Evolutionary conservation across 2,329 filamentous ascomycete species (phyloP), one percentile per base, ranked within the genome.

Genomic region (Fusarium acutatum): DNA sequence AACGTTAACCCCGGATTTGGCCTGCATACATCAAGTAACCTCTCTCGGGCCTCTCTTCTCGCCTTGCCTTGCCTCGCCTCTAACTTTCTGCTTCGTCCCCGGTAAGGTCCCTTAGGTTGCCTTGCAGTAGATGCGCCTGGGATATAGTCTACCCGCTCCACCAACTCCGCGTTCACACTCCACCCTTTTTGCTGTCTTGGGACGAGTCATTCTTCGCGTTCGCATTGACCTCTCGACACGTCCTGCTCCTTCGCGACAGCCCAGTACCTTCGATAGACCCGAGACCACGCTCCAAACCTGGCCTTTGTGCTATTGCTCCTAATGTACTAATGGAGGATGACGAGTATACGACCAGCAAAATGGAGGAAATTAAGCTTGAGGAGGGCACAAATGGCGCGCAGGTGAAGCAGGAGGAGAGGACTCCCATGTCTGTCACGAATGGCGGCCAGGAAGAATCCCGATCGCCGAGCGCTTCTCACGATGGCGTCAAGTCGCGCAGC

Each of bases 301-400:
- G 67, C 67, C 52, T 46, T 64, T 58, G 53, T 67, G 62, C 71
- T 60, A 52, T 65, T 56, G 24, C 67, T 67, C 73, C 76, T 75
- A 56, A 78, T 78, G 76, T 69, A 71, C 76, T 78, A 59, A 84
- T 84, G 83, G 82, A 83, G 79, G 82, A 84, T 83, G 82, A 83
- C 60, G 82, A 82, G 77, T 76, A 80, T 76, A 80, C 83, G 71
- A 79, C 80, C 59, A 79, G 69, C 77, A 82, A 79, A 77, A 84
- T 86, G 80, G 84, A 84, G 76, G 80, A 81, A 73, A 80, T 86
- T 67, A 86, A 84, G 77, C 80, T 84, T 58, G 84, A 87, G 74
- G 82, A 85, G 41, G 79, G 78, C 63, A 78, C 78, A 58, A 83
- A 84, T 71, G 82, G 82, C 66, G 70, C 77, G 64, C 77, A 74